Conservation (phyloP, 257 asterid genomes). For the Przewalskia tangutica region DNA sequence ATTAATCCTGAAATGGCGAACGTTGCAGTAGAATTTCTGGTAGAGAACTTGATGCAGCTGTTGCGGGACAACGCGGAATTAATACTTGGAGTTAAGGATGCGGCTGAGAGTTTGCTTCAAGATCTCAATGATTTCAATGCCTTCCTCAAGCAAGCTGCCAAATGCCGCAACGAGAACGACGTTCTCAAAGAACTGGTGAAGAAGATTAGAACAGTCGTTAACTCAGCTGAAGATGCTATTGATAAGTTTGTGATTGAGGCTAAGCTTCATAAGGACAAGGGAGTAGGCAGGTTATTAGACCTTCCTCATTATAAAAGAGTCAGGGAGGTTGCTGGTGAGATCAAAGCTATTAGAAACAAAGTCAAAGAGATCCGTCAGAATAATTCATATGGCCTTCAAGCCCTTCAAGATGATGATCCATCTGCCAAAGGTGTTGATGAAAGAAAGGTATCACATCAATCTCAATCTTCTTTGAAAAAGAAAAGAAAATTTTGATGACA, state of each 20-base stretch:
- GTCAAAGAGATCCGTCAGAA: not conserved
- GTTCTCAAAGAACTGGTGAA: not conserved
- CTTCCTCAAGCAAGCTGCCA: conserved; percentile 2
- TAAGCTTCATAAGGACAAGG: conserved; percentile 3
- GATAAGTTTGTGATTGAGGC: conserved; percentile 11
- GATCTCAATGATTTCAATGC: conserved; percentile 6
- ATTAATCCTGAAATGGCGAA: not conserved
- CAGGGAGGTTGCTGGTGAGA: not conserved
- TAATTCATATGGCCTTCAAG: not conserved
- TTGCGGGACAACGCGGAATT: not conserved
- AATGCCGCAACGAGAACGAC: not conserved
- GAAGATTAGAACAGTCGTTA: conserved; percentile 8
- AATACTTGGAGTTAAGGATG: not conserved
- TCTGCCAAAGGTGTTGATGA: not conserved
- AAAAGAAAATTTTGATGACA: too few relatives aligned
- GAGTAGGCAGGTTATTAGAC: not conserved
- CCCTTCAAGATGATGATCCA: not conserved
- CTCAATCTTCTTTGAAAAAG: too few relatives aligned
- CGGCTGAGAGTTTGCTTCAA: not conserved
- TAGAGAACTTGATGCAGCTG: conserved; percentile 27
- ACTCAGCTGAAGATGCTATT: conserved; percentile 23
- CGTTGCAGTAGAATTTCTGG: not conserved
- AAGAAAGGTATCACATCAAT: not conserved
- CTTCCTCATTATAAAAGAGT: not conserved
- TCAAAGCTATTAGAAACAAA: not conserved